Evolutionary conservation across 495 filamentous ascomycete species (phyloP).

Genomic region (Diplogelasinospora grovesii): DNA sequence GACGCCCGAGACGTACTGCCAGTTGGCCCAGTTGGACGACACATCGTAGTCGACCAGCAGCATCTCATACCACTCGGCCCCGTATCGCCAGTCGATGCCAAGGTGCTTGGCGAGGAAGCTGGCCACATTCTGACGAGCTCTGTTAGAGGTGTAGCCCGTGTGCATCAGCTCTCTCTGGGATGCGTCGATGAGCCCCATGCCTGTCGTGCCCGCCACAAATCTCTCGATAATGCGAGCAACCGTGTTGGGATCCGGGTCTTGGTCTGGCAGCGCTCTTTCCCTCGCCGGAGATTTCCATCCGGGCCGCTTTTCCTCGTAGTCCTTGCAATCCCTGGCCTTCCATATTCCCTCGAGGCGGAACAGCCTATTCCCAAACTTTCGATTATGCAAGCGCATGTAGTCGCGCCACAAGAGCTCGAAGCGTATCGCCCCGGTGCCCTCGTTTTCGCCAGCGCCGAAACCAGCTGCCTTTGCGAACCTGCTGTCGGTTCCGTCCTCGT

Average conservation of each 20-base stretch:
- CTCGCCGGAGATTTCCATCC: conserved; percentile 32
- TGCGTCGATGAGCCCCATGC: conserved; percentile 65
- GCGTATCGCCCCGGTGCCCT: conserved; percentile 58
- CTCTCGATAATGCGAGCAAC: conserved; percentile 37
- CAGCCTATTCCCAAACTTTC: conserved; percentile 55
- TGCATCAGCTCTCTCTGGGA: conserved; percentile 59
- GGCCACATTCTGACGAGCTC: conserved; percentile 64
- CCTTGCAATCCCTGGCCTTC: conserved; percentile 26
- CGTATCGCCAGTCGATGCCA: conserved; percentile 67
- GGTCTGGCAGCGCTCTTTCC: conserved; percentile 16
- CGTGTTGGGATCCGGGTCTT: conserved; percentile 23
- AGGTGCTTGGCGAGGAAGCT: conserved; percentile 65
- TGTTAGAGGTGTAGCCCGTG: conserved; percentile 67
- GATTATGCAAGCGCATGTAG: conserved; percentile 64
- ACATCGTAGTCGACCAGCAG: conserved; percentile 66
- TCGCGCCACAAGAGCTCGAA: conserved; percentile 71
- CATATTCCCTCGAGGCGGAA: conserved; percentile 57
- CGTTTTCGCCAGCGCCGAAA: conserved; percentile 59
- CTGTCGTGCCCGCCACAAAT: conserved; percentile 56
- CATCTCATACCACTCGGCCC: conserved; percentile 72
- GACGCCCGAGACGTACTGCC: conserved; percentile 68
- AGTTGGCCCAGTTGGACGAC: conserved; percentile 68
- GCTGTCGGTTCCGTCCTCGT: conserved; percentile 52
- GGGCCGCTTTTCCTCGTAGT: conserved; percentile 12
- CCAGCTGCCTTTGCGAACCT: conserved; percentile 30